phyloP scores from a whole-genome alignment of 2,329 filamentous ascomycete species.

The Gnomoniopsis sp. region DNA sequence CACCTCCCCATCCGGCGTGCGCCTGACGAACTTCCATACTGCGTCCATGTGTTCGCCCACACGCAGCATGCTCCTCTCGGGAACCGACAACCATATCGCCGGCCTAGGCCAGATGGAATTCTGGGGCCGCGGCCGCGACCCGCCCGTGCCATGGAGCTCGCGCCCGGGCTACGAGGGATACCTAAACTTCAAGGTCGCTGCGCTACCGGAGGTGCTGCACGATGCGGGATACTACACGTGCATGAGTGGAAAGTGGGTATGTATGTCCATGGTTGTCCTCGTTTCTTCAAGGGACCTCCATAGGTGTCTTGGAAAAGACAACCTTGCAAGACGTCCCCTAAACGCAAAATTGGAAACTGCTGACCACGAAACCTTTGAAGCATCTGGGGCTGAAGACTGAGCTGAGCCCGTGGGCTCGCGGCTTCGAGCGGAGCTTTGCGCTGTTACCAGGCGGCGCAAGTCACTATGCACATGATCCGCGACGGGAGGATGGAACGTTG shows the following conservation, averaged over 20 bases:
- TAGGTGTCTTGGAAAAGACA: too few relatives aligned
- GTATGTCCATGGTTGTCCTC: too few relatives aligned
- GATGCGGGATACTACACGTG: constrained; percentile 30
- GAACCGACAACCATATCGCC: constrained; percentile 59
- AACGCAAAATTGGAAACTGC: too few relatives aligned
- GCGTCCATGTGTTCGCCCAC: constrained; percentile 64
- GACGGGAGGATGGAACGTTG: constrained; percentile 35
- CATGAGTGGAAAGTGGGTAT: constrained; percentile 28
- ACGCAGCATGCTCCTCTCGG: constrained; percentile 64
- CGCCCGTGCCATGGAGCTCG: constrained; percentile 14
- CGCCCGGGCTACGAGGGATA: constrained; percentile 31
- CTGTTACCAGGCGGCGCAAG: constrained; percentile 59
- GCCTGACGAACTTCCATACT: constrained; percentile 63
- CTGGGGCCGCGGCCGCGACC: constrained; percentile 25
- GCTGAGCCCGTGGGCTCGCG: constrained; percentile 50
- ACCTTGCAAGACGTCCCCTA: too few relatives aligned
- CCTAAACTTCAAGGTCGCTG: constrained; percentile 27
- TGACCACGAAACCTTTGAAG: background rate
- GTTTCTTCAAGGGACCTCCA: too few relatives aligned
- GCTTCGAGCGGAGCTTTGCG: constrained; percentile 58
- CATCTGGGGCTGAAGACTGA: constrained; percentile 50
- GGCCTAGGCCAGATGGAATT: constrained; percentile 49
- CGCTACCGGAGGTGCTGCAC: constrained; percentile 26
- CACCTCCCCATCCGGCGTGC: constrained; percentile 39
- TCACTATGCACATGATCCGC: constrained; percentile 50